Base-by-base conservation (phyloP, 2,329 filamentous ascomycete species). In the Colletotrichum sp. region DNA sequence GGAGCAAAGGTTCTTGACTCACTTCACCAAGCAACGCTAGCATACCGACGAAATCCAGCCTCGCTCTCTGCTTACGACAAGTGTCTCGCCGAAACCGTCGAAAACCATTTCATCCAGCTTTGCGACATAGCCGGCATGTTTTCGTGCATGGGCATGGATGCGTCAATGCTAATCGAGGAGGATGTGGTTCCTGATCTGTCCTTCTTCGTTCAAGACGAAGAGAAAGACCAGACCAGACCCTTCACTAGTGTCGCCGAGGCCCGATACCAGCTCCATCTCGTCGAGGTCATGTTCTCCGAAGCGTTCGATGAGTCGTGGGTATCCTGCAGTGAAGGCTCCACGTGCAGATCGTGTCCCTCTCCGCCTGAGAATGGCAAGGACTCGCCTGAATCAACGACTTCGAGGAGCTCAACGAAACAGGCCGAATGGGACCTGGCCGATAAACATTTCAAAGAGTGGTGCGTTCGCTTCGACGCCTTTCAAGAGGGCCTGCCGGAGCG, bases 61-160 rank as follows among this genome's bases (percentile, higher is more conserved):
- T 68, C 68, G 8, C 26, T 75, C 0, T 60, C 68, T 4, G 24
- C 36, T 1, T 28, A 24, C n/a, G 72, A 75, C 15, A 30, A 15
- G 3, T 48, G 22, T 6, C 63, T 75, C 12, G 68, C 24, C 24
- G 72, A 75, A 55, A 75, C 72, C 22, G 72, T 75, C 1, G 28
- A 44, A 13, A 64, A 57, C 3, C 69, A 75, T 28, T 75, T 75
- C 12, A 28, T 26, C 28, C 72, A 75, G 39, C 55, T 75, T 6
- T 75, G 72, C 39, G 72, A 75, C 24, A 72, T 75, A 30, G 39
- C 72, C 0, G 32, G 57, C 63, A 72, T 75, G 72, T 75, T 75
- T 16, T 55, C 55, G 2, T 72, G 63, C n/a, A 66, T 75, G 55
- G 72, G 72, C 52, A 67, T 75, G 72, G 68, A 72, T 28, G 63